Percentiles rank a stretch among this genome's conserved stretches.
These are phyloP conservation scores for Trichoderma sp. DNA, from an alignment of 2,329 filamentous ascomycete species.

Conservation along the genomic window DNA sequence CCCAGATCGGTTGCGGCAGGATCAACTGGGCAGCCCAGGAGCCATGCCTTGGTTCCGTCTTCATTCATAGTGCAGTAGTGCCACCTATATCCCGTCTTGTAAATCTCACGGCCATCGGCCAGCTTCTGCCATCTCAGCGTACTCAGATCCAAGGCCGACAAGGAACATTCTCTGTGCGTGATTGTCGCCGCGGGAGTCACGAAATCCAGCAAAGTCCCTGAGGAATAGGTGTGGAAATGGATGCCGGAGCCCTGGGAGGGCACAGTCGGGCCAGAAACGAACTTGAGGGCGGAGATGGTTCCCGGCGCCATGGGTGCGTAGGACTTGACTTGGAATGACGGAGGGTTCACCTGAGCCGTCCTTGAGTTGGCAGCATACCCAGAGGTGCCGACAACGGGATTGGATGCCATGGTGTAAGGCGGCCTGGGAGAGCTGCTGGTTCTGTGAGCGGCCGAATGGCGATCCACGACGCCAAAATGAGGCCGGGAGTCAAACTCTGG, in stretches of 20 bases:
- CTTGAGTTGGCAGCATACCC: constrained; percentile 70
- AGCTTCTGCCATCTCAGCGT: constrained; percentile 92
- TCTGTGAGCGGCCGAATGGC: constrained; percentile 46
- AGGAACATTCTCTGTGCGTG: constrained; percentile 80
- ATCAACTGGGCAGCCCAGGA: constrained; percentile 88
- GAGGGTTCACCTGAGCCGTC: constrained; percentile 66
- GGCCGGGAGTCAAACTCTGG: constrained; percentile 79
- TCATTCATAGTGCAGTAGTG: constrained; percentile 97
- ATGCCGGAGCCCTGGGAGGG: constrained; percentile 88
- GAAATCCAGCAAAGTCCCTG: constrained; percentile 89
- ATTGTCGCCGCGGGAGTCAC: constrained; percentile 90
- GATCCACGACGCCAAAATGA: constrained; percentile 56
- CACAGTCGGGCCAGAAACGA: constrained; percentile 77
- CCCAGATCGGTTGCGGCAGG: constrained; percentile 64
- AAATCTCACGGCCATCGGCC: constrained; percentile 91
- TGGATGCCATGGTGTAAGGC: constrained; percentile 53
- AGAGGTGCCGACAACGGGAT: constrained; percentile 59
- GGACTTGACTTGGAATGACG: constrained; percentile 65
- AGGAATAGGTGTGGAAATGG: constrained; percentile 94
- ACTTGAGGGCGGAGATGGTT: constrained; percentile 85
- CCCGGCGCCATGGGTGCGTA: constrained; percentile 88
- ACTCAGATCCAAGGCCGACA: constrained; percentile 85
- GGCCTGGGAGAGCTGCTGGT: constrained; percentile 55
- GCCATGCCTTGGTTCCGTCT: constrained; percentile 93
- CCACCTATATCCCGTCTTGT: constrained; percentile 90